Percentiles rank a stretch among this genome's conserved stretches.
Evolutionary conservation across 106 monocot genomes (phyloP).

Genomic region (Allium sativum): DNA sequence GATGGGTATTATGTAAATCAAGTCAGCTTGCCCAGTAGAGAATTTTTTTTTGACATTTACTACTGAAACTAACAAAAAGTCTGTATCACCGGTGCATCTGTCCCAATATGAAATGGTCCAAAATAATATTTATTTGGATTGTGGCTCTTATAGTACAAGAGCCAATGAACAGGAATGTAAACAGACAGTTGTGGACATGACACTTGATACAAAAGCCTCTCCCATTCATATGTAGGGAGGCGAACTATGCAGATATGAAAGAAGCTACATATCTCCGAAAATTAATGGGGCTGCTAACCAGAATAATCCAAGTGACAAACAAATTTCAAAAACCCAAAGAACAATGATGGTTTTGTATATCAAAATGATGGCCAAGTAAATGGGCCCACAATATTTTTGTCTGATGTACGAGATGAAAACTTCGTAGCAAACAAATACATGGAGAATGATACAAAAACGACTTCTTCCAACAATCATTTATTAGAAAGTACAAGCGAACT

Average conservation of each 20-base stretch:
- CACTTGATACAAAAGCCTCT: slow-evolving; percentile 3
- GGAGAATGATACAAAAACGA: background rate
- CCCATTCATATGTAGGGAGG: background rate
- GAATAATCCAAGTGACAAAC: slow-evolving; percentile 3
- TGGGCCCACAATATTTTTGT: background rate
- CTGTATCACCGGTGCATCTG: background rate
- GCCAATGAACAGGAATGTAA: slow-evolving; percentile 7
- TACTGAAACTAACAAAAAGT: background rate
- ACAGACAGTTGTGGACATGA: background rate
- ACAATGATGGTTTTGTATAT: background rate
- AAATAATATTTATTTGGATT: slow-evolving; percentile 1
- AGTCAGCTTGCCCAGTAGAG: background rate
- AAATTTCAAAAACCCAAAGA: background rate
- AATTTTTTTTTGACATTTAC: background rate
- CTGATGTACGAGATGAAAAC: slow-evolving; percentile 4
- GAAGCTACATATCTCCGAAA: slow-evolving; percentile 4
- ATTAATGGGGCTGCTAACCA: slow-evolving; percentile 2
- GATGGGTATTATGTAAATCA: background rate
- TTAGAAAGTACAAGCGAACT: background rate
- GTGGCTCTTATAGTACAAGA: background rate
- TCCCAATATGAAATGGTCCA: background rate
- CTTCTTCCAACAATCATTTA: background rate
- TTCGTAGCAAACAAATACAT: background rate
- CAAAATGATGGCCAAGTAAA: slow-evolving; percentile 5
- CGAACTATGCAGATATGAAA: slow-evolving; percentile 1